phyloP scores from a whole-genome alignment of 208 protist genomes.

The Crithidia thermophila region DNA sequence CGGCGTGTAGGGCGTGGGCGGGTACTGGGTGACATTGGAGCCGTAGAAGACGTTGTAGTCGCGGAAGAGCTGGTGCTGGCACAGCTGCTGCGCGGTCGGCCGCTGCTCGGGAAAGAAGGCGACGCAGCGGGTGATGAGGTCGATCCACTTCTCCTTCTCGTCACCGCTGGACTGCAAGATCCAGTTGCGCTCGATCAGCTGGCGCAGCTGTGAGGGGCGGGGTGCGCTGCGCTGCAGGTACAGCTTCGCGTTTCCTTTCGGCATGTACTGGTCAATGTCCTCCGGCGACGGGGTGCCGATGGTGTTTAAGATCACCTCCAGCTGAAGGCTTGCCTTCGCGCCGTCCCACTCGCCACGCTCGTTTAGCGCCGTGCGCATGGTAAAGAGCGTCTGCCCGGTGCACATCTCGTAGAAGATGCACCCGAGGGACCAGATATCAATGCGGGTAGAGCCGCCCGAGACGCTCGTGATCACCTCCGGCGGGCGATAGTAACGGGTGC shows the following conservation, averaged over 20 bases:
- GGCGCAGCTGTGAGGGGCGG: constrained; percentile 57
- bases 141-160: constrained; percentile 67
- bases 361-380: constrained; percentile 67
- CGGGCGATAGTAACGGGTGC: constrained; percentile 96
- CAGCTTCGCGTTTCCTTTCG: constrained; percentile 70
- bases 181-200: constrained; percentile 64
- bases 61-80: constrained; percentile 69
- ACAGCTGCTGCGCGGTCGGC: constrained; percentile 72
- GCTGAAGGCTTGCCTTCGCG: constrained; percentile 70
- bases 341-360: constrained; percentile 80
- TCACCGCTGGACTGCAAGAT: constrained; percentile 37
- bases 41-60: constrained; percentile 71
- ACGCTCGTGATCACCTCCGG: constrained; percentile 94
- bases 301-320: constrained; percentile 84
- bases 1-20: constrained; percentile 44
- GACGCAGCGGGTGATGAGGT: constrained; percentile 78
- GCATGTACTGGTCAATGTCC: constrained; percentile 78
- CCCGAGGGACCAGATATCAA: constrained; percentile 96
- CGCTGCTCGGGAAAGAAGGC: constrained; percentile 84
- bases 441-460: constrained; percentile 60
- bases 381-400: constrained; percentile 94
- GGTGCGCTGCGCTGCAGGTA: constrained; percentile 70
- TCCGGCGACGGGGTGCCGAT: constrained; percentile 69
- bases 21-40: constrained; percentile 67
- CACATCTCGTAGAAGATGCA: constrained; percentile 96